These are phyloP conservation scores for Rhizopogon vesiculosus DNA, from an alignment of 768 basidiomycete genomes.

Conservation along the genomic window DNA sequence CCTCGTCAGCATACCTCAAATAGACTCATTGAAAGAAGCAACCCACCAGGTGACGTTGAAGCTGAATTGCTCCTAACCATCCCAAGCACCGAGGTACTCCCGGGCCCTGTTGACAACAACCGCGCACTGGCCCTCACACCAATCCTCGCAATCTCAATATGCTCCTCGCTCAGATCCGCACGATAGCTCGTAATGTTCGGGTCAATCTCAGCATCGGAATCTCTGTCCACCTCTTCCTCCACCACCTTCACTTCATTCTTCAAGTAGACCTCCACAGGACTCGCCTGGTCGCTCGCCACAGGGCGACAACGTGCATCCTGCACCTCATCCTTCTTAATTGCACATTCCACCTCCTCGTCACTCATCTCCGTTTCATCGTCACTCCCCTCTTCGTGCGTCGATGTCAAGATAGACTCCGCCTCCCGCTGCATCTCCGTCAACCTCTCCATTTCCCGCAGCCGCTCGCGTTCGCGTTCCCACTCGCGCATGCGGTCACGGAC, in stretches of 20 bases:
- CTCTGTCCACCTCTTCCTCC: conserved; percentile 6
- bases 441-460: conserved; percentile 64
- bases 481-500: conserved; percentile 63
- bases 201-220: conserved; percentile 5
- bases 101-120: conserved; percentile 19
- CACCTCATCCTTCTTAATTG: conserved; percentile 23
- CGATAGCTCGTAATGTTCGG: not conserved
- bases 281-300: conserved; percentile 1
- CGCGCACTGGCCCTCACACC: conserved; percentile 25
- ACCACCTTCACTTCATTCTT: not conserved
- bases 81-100: conserved; percentile 14
- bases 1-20: not conserved
- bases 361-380: conserved; percentile 21
- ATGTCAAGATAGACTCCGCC: conserved; percentile 13
- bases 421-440: conserved; percentile 55
- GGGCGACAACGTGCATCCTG: conserved; percentile 7
- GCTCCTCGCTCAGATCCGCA: conserved; percentile 20
- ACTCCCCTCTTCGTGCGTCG: conserved; percentile 34
- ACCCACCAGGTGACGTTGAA: conserved; percentile 6
- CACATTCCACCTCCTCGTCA: conserved; percentile 23
- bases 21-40: not conserved
- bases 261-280: not conserved
- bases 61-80: conserved; percentile 7
- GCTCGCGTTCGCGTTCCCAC: conserved; percentile 70
- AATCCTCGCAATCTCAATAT: conserved; percentile 25